These are phyloP conservation scores for Dillenia suffruticosa DNA, from an alignment of 164 flowering plant species.

Conservation along the genomic window DNA sequence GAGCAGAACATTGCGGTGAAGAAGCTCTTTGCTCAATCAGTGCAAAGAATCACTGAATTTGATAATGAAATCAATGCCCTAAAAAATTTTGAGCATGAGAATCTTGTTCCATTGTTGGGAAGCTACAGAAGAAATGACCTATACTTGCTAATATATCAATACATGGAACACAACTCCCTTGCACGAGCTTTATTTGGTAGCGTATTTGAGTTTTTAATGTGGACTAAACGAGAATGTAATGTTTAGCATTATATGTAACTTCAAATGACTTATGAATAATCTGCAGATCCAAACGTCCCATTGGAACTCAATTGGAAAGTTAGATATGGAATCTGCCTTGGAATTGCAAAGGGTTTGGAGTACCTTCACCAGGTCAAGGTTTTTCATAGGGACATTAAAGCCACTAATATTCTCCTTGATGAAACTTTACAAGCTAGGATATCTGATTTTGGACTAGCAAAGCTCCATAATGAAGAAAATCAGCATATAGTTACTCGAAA, in stretches of 20 bases:
- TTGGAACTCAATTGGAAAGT: background rate
- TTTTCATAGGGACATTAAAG: no score
- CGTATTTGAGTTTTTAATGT: no score
- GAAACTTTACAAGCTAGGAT: no score
- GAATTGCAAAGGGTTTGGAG: background rate
- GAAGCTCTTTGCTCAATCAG: background rate
- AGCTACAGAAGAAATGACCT: background rate
- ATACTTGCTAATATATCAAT: background rate
- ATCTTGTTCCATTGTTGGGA: conserved; percentile 2
- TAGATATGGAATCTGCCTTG: background rate
- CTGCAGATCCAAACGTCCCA: background rate
- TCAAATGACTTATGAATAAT: background rate
- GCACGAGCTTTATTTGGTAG: background rate
- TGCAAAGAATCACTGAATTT: background rate
- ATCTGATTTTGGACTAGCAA: no score
- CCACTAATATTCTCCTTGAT: no score
- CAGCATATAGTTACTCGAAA: no score
- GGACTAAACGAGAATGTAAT: no score
- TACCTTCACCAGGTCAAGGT: no score
- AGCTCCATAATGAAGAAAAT: no score
- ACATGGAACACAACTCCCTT: background rate
- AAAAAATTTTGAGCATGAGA: background rate
- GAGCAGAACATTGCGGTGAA: conserved; percentile 3
- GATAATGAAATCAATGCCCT: background rate
- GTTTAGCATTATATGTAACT: no score